phyloP scores from a whole-genome alignment of 2,329 filamentous ascomycete species.

The Mycogone perniciosa region DNA sequence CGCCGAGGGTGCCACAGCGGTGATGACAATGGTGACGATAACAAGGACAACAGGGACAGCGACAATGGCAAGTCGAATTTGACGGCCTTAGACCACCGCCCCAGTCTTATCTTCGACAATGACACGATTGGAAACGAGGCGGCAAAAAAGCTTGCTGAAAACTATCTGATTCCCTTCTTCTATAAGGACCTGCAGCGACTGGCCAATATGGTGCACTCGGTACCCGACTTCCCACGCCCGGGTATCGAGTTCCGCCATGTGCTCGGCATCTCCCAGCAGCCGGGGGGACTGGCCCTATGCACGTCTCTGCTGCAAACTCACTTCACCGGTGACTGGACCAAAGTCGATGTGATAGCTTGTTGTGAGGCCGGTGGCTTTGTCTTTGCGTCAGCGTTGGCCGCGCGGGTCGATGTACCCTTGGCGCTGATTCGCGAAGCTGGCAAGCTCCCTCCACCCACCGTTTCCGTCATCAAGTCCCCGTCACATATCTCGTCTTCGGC shows the following conservation, averaged over 20 bases:
- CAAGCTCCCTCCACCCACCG: conserved; percentile 52
- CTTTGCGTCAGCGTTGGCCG: conserved; percentile 46
- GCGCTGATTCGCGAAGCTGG: conserved; percentile 47
- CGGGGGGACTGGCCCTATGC: conserved; percentile 45
- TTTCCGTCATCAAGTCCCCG: conserved; percentile 39
- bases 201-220: conserved; percentile 40
- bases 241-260: conserved; percentile 53
- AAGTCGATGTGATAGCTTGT: conserved; percentile 39
- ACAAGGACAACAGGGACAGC: conserved; percentile 10
- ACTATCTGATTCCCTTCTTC: conserved; percentile 39
- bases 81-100: conserved; percentile 25
- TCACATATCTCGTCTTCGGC: conserved; percentile 50
- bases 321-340: conserved; percentile 41
- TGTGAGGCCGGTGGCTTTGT: conserved; percentile 54
- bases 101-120: conserved; percentile 48
- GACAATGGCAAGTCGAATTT: conserved; percentile 13
- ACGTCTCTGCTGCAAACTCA: conserved; percentile 41
- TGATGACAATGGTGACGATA: background rate
- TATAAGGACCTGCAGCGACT: conserved; percentile 41
- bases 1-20: conserved; percentile 27
- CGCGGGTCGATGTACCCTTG: conserved; percentile 34
- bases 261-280: conserved; percentile 47
- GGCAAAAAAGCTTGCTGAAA: conserved; percentile 35
- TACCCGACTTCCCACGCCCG: conserved; percentile 44
- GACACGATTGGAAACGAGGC: conserved; percentile 34